A percentile compares a stretch with the other conserved stretches of the same genome.
Evolutionary conservation across 805 yeast species (phyloP).

Genomic region (Pichia heedii): DNA sequence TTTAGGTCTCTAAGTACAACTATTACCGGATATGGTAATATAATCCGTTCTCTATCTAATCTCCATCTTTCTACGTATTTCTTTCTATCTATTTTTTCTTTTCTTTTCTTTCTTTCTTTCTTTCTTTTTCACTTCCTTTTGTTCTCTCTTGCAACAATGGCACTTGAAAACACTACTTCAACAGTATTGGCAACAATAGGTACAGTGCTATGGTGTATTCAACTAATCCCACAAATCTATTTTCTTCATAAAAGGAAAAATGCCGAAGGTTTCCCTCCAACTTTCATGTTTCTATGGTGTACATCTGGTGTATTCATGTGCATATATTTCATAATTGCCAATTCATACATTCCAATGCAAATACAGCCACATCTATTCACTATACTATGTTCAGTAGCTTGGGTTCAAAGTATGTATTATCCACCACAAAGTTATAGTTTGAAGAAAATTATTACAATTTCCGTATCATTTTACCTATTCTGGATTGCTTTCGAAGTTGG

Average conservation of each 20-base stretch:
- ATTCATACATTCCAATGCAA: slow-evolving; percentile 67
- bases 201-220: slow-evolving; percentile 90
- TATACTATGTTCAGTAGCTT: slow-evolving; percentile 55
- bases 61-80: no score
- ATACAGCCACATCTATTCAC: slow-evolving; percentile 85
- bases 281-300: slow-evolving; percentile 88
- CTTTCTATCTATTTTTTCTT: no score
- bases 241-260: slow-evolving; percentile 62
- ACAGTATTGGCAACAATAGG: slow-evolving; percentile 82
- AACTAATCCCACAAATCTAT: slow-evolving; percentile 70
- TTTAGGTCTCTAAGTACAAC: no score
- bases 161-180: slow-evolving; percentile 36
- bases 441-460: slow-evolving; percentile 28
- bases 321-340: slow-evolving; percentile 67
- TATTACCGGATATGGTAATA: no score
- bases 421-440: slow-evolving; percentile 50
- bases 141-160: slow-evolving; percentile 8
- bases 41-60: no score
- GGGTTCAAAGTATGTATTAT: slow-evolving; percentile 55
- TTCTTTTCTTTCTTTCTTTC: not conserved
- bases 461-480: slow-evolving; percentile 31
- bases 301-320: slow-evolving; percentile 70
- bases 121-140: not conserved
- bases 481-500: slow-evolving; percentile 62
- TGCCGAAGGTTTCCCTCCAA: slow-evolving; percentile 84